These are phyloP conservation scores for Pleurotus djamor DNA, from an alignment of 768 basidiomycete genomes.

Conservation along the genomic window DNA sequence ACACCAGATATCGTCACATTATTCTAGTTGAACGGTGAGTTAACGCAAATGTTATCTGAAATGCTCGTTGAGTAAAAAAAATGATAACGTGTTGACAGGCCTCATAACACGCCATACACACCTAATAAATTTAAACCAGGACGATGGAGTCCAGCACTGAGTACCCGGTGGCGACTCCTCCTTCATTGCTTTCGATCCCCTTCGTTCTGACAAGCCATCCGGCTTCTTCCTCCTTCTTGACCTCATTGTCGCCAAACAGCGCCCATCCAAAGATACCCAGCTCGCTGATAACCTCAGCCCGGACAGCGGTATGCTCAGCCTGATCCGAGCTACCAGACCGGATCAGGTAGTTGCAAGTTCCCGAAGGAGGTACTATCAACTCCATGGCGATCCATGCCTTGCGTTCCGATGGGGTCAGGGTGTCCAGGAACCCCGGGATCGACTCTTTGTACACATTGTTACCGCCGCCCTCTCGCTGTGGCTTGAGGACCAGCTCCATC, in stretches of 20 bases:
- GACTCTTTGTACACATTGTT: conserved; percentile 90
- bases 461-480: conserved; percentile 97
- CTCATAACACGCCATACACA: background rate
- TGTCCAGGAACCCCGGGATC: conserved; percentile 75
- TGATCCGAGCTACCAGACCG: conserved; percentile 53
- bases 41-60: no score
- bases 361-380: conserved; percentile 76
- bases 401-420: conserved; percentile 56
- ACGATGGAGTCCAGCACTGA: conserved; percentile 73
- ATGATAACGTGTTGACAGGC: no score
- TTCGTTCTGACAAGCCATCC: conserved; percentile 92
- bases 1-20: no score
- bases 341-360: conserved; percentile 71
- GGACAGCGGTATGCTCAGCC: conserved; percentile 36
- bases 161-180: conserved; percentile 84
- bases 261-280: conserved; percentile 91
- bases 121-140: conserved; percentile 31
- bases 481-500: conserved; percentile 80
- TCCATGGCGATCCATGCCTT: conserved; percentile 97
- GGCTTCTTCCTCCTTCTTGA: conserved; percentile 53
- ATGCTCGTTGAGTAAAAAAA: no score
- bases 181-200: conserved; percentile 88
- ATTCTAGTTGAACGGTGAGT: no score
- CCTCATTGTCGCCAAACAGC: conserved; percentile 46
- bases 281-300: conserved; percentile 80